A percentile compares a stretch with the other conserved stretches of the same genome.
These are phyloP conservation scores for Talaromyces rugulosus DNA, from an alignment of 2,329 filamentous ascomycete species.

Conservation along the genomic window DNA sequence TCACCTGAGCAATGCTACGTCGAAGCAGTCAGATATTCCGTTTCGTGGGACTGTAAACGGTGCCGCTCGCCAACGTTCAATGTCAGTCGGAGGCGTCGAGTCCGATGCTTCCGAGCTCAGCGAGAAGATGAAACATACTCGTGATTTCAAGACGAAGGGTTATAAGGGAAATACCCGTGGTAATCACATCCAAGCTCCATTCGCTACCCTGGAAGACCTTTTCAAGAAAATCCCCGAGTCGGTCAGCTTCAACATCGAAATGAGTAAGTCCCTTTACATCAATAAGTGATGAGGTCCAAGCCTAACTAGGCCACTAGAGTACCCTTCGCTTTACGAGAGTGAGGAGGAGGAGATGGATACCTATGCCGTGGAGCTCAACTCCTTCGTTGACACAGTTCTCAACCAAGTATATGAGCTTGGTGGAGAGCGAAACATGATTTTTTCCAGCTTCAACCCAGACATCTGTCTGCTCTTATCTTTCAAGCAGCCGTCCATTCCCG, in stretches of 20 bases:
- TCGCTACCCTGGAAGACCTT: conserved; percentile 90
- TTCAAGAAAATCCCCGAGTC: conserved; percentile 77
- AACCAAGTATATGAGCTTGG: conserved; percentile 84
- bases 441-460: conserved; percentile 96
- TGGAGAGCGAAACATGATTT: conserved; percentile 83
- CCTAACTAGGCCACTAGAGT: conserved; percentile 52
- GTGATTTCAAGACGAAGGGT: conserved; percentile 89
- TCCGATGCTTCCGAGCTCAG: conserved; percentile 42
- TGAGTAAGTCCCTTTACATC: conserved; percentile 53
- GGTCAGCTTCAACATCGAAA: conserved; percentile 96
- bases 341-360: conserved; percentile 96
- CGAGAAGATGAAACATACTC: conserved; percentile 95
- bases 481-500: conserved; percentile 95
- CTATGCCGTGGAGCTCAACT: conserved; percentile 92
- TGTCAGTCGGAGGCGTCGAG: conserved; percentile 56
- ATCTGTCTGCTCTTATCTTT: conserved; percentile 91
- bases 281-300: conserved; percentile 23
- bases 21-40: conserved; percentile 28
- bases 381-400: conserved; percentile 91
- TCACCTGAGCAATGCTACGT: conserved; percentile 65
- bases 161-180: conserved; percentile 95
- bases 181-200: conserved; percentile 91
- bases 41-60: conserved; percentile 17
- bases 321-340: conserved; percentile 94
- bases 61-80: conserved; percentile 48